Conservation (phyloP, 768 basidiomycete species). For the Lentinula detonsa region DNA sequence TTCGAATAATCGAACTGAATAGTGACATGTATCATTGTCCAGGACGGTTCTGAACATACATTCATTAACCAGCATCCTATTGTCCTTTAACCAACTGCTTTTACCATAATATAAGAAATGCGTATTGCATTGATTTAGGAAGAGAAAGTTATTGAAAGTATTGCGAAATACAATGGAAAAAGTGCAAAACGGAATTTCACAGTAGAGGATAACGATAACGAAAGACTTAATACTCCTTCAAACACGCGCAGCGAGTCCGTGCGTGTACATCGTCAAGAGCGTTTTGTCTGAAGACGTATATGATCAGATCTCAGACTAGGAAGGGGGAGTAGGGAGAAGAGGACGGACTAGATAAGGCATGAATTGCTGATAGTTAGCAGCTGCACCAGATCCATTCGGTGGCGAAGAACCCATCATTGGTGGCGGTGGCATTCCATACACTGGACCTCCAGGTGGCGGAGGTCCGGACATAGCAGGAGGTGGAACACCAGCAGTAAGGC, state of each 20-base stretch:
- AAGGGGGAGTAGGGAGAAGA: neutral
- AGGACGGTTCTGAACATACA: too few relatives aligned
- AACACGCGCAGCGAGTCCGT: too few relatives aligned
- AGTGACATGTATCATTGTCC: neutral
- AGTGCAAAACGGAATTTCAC: too few relatives aligned
- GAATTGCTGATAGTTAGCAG: constrained; percentile 53
- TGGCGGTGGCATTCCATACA: constrained; percentile 37
- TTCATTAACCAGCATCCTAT: too few relatives aligned
- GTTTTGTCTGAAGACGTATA: constrained; percentile 11
- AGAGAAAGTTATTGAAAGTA: too few relatives aligned
- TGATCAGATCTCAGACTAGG: neutral
- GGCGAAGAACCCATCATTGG: constrained; percentile 41
- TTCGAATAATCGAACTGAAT: neutral
- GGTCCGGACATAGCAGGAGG: constrained; percentile 25
- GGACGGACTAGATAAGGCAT: constrained; percentile 62
- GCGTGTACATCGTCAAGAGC: neutral
- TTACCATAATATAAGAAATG: too few relatives aligned
- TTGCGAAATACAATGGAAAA: too few relatives aligned
- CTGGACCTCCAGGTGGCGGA: constrained; percentile 5
- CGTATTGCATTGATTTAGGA: too few relatives aligned
- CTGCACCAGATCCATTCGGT: constrained; percentile 26
- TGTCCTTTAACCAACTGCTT: too few relatives aligned
- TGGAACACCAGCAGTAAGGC: constrained; percentile 26
- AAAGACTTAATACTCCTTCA: neutral
- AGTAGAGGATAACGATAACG: neutral